Base-by-base conservation (phyloP, 441 rosid species). In the Adansonia madagascariensis region DNA sequence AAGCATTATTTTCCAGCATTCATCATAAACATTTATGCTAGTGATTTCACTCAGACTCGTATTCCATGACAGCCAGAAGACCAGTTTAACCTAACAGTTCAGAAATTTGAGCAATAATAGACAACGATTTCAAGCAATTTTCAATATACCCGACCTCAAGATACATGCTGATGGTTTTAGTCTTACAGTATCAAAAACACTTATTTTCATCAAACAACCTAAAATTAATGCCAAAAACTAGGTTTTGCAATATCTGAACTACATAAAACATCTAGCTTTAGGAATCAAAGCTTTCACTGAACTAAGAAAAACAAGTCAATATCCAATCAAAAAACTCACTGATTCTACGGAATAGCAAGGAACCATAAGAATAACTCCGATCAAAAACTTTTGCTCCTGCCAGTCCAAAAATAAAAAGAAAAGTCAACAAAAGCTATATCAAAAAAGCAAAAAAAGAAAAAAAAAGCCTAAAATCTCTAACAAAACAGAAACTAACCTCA, bases 361-460 rank as follows among this genome's bases (percentile, higher is more conserved):
- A 85, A 97, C 99, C 99, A 97, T 94, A 65, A 97, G 86, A 83
- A 92, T 91, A 84, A 97, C 98, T 73, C 99, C 99, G 35, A 97
- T 94, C 82, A 94, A 86, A 89, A 97, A 94, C 82, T 88, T 97
- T 78, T 97, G 98, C 81, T 97, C 99, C 99, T 96, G 95, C 55
- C 18, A 75, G 39, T 63, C 62, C 53, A 63, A 63, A 57, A 7
- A 35, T 41, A n/a, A 52, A 74, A 67, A 60, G 6, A 20, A 12
- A 22, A 18, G 35, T 59, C 20, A 80, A 63, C 75, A 79, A 24
- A 15, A 6, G 50, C 56, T 31, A 66, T 75, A 63, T 35, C 1
- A 78, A 31, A 62, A 15, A 35, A 62, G 46, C 20, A 8, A 60
- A n/a, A 59, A 10, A 27, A n/a, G n/a, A 20, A 12, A 2, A 31